A percentile compares a stretch with the other conserved stretches of the same genome.
Evolutionary conservation across 495 filamentous ascomycete species (phyloP).

Genomic region (Xylaria telfairii): DNA sequence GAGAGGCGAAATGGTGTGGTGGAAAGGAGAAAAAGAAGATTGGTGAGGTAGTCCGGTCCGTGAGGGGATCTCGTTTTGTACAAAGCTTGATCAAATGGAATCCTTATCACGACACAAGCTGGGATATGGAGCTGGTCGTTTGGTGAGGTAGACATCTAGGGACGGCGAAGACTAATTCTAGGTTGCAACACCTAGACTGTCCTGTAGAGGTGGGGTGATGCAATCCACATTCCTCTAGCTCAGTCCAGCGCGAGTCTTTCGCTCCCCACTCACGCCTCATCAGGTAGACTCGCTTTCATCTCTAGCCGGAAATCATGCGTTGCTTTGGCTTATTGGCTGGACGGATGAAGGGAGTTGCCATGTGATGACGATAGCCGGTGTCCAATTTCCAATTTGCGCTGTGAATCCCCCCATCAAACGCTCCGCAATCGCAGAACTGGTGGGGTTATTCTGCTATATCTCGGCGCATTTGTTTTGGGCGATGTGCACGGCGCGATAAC

Average conservation of each 20-base stretch:
- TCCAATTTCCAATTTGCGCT: constrained; percentile 3
- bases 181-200: background rate
- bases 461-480: background rate
- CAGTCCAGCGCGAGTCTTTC: background rate
- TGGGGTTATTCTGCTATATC: constrained; percentile 17
- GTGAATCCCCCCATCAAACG: background rate
- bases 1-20: background rate
- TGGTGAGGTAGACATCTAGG: background rate
- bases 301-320: constrained; percentile 7
- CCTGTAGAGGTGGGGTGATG: constrained; percentile 24
- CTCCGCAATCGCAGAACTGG: constrained; percentile 21
- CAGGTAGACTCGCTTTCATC: constrained; percentile 11
- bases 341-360: constrained; percentile 12
- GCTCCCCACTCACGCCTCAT: constrained; percentile 7
- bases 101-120: background rate
- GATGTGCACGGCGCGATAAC: background rate
- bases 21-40: background rate
- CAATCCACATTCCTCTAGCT: constrained; percentile 1
- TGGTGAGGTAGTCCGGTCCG: constrained; percentile 3
- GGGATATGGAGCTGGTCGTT: background rate
- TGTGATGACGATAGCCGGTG: constrained; percentile 2
- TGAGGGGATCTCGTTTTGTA: background rate
- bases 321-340: background rate
- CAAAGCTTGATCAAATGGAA: background rate
- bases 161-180: constrained; percentile 1